Percentiles rank a stretch among this genome's conserved stretches.
phyloP scores from a whole-genome alignment of 306 rosid genomes.

The Vigna angularis region DNA sequence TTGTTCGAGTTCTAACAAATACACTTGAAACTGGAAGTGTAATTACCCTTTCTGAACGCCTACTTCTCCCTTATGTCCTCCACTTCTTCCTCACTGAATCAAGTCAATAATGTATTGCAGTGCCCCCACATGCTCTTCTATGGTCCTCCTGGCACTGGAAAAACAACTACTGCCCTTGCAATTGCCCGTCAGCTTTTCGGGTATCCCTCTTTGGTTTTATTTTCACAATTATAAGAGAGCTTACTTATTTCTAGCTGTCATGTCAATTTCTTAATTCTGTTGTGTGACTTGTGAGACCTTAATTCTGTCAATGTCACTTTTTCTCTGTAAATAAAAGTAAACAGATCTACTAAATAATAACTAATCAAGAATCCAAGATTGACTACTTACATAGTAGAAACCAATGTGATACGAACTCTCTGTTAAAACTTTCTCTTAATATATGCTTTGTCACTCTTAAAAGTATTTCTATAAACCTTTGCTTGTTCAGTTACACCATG shows the following conservation, averaged over 20 bases:
- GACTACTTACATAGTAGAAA: neutral
- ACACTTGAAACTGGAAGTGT: conserved; percentile 87
- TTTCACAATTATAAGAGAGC: neutral
- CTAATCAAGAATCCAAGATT: neutral
- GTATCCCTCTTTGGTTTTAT: conserved; percentile 36
- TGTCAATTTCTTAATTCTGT: neutral
- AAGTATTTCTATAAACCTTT: neutral
- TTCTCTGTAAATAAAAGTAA: neutral
- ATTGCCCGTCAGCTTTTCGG: conserved; percentile 89
- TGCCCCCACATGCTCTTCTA: conserved; percentile 97
- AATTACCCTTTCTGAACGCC: conserved; percentile 22
- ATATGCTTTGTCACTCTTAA: neutral
- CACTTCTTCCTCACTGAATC: neutral
- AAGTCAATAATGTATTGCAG: conserved; percentile 42
- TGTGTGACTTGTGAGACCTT: neutral
- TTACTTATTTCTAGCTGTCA: neutral
- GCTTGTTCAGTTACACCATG: neutral
- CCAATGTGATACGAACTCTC: neutral
- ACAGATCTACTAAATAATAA: neutral
- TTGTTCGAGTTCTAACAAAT: conserved; percentile 90
- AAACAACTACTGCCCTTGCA: conserved; percentile 95
- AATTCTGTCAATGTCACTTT: neutral
- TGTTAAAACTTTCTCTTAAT: neutral
- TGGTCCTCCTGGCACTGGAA: conserved; percentile 96
- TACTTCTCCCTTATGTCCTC: neutral